Percentiles rank a stretch among this genome's conserved stretches.
Evolutionary conservation across 352 stramenopile species (phyloP).

Genomic region (Peronospora farinosa): DNA sequence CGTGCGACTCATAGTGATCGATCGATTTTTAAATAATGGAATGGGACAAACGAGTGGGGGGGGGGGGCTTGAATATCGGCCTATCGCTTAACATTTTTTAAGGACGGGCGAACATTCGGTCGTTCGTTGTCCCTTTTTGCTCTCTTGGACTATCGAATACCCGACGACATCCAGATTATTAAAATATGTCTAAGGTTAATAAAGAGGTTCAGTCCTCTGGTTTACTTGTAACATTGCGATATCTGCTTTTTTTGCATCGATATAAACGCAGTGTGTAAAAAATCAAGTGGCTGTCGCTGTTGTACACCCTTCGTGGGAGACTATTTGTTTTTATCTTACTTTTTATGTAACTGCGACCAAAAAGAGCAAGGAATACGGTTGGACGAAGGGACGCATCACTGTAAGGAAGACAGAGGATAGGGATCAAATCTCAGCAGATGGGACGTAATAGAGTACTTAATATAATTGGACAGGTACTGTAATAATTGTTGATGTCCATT

Average conservation of each 20-base stretch:
- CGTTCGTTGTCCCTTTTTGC: constrained; percentile 18
- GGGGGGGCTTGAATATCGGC: constrained; percentile 9
- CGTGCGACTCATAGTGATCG: constrained; percentile 46
- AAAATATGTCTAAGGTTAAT: too few species aligned
- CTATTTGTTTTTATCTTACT: too few species aligned
- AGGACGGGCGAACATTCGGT: constrained; percentile 22
- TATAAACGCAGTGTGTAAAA: too few species aligned
- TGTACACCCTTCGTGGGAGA: too few species aligned
- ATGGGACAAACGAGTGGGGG: constrained; percentile 7
- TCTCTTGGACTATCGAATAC: background rate
- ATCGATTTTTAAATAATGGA: constrained; percentile 43
- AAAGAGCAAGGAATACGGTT: constrained; percentile 8
- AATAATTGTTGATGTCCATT: too few species aligned
- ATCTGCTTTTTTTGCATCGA: background rate
- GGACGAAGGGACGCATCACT: constrained; percentile 4
- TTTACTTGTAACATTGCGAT: constrained; percentile 9
- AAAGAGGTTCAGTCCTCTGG: constrained; percentile 8
- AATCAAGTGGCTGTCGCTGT: too few species aligned
- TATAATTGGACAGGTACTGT: constrained; percentile 5
- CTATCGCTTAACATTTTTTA: constrained; percentile 30
- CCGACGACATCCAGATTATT: background rate
- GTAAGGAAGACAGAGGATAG: constrained; percentile 19
- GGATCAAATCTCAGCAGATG: constrained; percentile 16
- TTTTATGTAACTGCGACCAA: background rate
- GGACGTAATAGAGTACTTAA: constrained; percentile 20